phyloP scores from a whole-genome alignment of 1,139 yeast species.

The Pichia inconspicua region DNA sequence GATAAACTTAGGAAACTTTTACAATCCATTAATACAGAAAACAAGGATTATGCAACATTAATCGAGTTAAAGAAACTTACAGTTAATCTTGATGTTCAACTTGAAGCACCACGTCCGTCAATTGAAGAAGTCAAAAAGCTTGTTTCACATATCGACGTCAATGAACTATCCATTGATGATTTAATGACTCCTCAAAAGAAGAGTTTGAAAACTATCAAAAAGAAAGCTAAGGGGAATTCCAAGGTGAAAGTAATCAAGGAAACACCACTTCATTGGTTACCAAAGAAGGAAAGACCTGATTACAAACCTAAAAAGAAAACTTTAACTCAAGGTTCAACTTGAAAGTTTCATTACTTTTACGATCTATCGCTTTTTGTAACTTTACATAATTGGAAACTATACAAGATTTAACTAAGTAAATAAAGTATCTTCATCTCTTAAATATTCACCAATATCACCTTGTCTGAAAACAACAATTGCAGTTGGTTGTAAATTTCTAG shows the following conservation, averaged over 20 bases:
- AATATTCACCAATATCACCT: conserved; percentile 94
- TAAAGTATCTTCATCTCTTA: conserved; percentile 95
- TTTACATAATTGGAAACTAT: not conserved
- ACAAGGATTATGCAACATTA: conserved; percentile 38
- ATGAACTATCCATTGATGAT: conserved; percentile 27
- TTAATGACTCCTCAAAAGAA: conserved; percentile 32
- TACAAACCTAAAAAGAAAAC: conserved; percentile 63
- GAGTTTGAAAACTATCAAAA: conserved; percentile 3
- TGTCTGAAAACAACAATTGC: conserved; percentile 94
- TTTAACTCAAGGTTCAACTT: conserved; percentile 31
- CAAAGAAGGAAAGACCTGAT: conserved; percentile 74
- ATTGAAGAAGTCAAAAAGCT: conserved; percentile 18
- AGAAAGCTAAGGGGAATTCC: conserved; percentile 29
- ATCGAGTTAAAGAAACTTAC: conserved; percentile 42
- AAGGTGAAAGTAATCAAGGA: conserved; percentile 34
- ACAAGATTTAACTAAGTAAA: conserved; percentile 50
- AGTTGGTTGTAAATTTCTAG: conserved; percentile 83
- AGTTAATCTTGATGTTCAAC: conserved; percentile 32
- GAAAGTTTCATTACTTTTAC: conserved; percentile 19
- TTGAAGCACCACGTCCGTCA: conserved; percentile 31
- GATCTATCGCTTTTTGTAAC: not conserved
- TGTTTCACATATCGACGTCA: conserved; percentile 25
- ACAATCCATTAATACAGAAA: conserved; percentile 25
- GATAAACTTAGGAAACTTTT: conserved; percentile 25
- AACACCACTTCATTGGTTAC: conserved; percentile 57